Percentiles rank a stretch among this genome's conserved stretches.
phyloP scores from a whole-genome alignment of 108 stramenopile genomes.

The Fragilaria crotonensis region DNA sequence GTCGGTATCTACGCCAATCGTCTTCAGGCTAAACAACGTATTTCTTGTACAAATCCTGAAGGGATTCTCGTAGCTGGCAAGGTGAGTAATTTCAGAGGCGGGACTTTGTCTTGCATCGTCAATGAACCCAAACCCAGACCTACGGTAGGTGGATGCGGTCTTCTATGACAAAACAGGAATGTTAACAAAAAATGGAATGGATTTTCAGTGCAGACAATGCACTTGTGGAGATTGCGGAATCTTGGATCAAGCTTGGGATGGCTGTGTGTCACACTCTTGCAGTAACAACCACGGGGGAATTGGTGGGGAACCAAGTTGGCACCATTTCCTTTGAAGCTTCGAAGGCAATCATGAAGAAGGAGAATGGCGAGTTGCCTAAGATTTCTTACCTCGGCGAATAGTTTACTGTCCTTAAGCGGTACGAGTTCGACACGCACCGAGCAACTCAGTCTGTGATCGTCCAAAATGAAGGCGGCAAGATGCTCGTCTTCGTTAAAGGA shows the following conservation, averaged over 20 bases:
- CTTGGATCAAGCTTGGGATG: slow-evolving; percentile 25
- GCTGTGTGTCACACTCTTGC: slow-evolving; percentile 48
- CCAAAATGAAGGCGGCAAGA: slow-evolving; percentile 13
- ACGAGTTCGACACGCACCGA: slow-evolving; percentile 57
- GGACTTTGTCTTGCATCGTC: too few species aligned
- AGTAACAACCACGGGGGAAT: slow-evolving; percentile 13
- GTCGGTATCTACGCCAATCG: slow-evolving; percentile 56
- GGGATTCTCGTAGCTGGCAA: slow-evolving; percentile 77
- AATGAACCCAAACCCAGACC: too few species aligned
- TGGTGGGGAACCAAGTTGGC: slow-evolving; percentile 58
- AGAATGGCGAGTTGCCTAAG: background rate
- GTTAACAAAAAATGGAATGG: slow-evolving; percentile 59
- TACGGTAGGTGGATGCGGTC: slow-evolving; percentile 8
- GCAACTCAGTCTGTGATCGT: slow-evolving; percentile 66
- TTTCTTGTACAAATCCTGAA: slow-evolving; percentile 60
- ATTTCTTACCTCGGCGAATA: slow-evolving; percentile 11
- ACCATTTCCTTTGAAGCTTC: background rate
- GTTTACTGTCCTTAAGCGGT: slow-evolving; percentile 35
- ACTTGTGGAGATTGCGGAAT: background rate
- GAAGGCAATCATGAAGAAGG: background rate
- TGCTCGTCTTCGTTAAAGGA: slow-evolving; percentile 37
- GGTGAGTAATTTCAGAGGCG: slow-evolving; percentile 27
- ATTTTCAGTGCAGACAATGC: slow-evolving; percentile 27
- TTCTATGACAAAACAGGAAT: slow-evolving; percentile 88
- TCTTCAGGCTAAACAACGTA: slow-evolving; percentile 35